Base-by-base conservation (phyloP, 768 basidiomycete species). In the Hemileccinum impolitum region DNA sequence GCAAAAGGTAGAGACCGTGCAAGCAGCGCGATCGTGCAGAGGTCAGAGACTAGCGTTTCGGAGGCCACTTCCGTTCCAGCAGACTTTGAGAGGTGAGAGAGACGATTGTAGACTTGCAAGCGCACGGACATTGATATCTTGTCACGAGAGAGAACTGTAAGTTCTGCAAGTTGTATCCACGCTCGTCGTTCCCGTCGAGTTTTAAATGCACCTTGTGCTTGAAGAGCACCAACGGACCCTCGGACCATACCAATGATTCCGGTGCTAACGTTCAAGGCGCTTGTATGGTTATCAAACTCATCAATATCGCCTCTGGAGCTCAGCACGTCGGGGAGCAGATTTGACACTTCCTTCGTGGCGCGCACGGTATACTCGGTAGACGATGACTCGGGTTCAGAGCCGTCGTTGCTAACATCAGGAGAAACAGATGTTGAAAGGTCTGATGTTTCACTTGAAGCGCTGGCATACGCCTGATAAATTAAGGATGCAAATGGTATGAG, bases 21-120 rank as follows among this genome's bases (percentile, higher is more conserved):
- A 37, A 81, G 71, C 17, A 88, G 68, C 0, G 85, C 78, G 23
- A 84, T 72, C 0, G 84, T 84, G 5, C 74, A 72, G 18, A 82
- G 66, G 45, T 85, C 78, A 14, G 71, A 68, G 3, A 79, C 66
- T 3, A 74, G 67, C 0, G 72, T 65, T 23, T 68, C 63, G 43
- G 70, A 70, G 10, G 39, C 50, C 25, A 6, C 19, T 31, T 53
- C 48, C 31, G n/a, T 38, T 17, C 39, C 36, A 21, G 35, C 15
- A 14, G 54, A 31, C 2, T 52, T 42, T 5, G 47, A 18, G 11
- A 28, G 25, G 34, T 69, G 70, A 4, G 75, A 72, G 54, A 84
- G 72, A 50, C 73, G 67, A 55, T 76, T 72, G 69, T 80, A 87
- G 8, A 80, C 78, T 54, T 80, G 79, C 31, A 77, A 57, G 32